A percentile compares a stretch with the other conserved stretches of the same genome.
Evolutionary conservation across 176 grass and related monocot species (phyloP).

Genomic region (Guadua angustifolia): DNA sequence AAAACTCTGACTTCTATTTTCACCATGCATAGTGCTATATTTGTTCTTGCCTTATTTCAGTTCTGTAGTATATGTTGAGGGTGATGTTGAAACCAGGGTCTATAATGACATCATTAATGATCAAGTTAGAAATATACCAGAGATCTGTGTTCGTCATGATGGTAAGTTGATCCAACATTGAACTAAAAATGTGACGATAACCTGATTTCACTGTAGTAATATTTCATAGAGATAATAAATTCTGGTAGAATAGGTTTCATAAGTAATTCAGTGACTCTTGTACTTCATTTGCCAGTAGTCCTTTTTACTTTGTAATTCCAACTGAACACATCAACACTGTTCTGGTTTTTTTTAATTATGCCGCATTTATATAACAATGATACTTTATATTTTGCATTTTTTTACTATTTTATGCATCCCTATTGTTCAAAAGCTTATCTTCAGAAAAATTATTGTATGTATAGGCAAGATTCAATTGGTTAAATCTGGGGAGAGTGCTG

Average conservation of each 20-base stretch:
- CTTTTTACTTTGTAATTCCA: slow-evolving; percentile 7
- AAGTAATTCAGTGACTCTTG: slow-evolving; percentile 12
- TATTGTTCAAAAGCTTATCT: slow-evolving; percentile 41
- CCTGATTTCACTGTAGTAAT: neutral
- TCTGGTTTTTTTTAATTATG: slow-evolving; percentile 19
- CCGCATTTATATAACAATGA: neutral
- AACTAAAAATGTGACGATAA: slow-evolving; percentile 1
- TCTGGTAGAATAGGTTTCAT: slow-evolving; percentile 19
- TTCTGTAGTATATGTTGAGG: slow-evolving; percentile 85
- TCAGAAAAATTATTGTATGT: slow-evolving; percentile 45
- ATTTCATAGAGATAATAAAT: slow-evolving; percentile 1
- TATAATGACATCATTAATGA: slow-evolving; percentile 80
- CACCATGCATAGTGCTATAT: neutral
- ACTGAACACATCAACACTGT: neutral
- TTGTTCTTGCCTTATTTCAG: slow-evolving; percentile 51
- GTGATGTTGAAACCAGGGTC: slow-evolving; percentile 93
- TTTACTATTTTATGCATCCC: neutral
- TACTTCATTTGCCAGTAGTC: slow-evolving; percentile 18
- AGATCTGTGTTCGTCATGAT: slow-evolving; percentile 77
- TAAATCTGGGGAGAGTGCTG: slow-evolving; percentile 75
- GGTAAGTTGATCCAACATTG: slow-evolving; percentile 53
- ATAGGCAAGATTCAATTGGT: slow-evolving; percentile 81
- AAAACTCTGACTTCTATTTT: slow-evolving; percentile 15
- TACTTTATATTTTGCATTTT: slow-evolving; percentile 6
- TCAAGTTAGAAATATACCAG: slow-evolving; percentile 81